A percentile compares a stretch with the other conserved stretches of the same genome.
These are phyloP conservation scores for Toxoplasma gondii DNA, from an alignment of 169 alveolate genomes.

Conservation along the genomic window DNA sequence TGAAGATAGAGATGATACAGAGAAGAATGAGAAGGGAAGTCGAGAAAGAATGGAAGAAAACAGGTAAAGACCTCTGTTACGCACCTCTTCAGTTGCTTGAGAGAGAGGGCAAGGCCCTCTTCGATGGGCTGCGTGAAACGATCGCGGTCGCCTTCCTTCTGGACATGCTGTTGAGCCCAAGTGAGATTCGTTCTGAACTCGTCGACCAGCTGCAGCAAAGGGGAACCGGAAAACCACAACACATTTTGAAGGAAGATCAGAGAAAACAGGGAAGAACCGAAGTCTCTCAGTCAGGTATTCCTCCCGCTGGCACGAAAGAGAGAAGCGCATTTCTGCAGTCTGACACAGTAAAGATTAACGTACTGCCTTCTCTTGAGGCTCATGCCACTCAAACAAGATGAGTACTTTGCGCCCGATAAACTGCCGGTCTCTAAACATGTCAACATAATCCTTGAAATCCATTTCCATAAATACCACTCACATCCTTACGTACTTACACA, in stretches of 20 bases:
- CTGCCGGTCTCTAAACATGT: too few species aligned
- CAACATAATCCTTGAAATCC: too few species aligned
- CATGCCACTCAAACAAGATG: not conserved
- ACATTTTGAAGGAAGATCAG: not conserved
- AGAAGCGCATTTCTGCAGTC: not conserved
- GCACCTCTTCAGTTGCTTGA: slow-evolving; percentile 20
- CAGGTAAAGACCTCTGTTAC: not conserved
- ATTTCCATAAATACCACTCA: too few species aligned
- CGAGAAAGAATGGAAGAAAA: not conserved
- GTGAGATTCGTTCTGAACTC: slow-evolving; percentile 8
- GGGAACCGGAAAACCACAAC: not conserved
- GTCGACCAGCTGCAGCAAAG: slow-evolving; percentile 9
- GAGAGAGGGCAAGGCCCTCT: not conserved
- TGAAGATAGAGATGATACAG: not conserved
- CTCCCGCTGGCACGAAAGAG: not conserved
- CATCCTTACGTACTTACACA: too few species aligned
- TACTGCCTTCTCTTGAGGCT: not conserved
- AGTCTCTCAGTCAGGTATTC: not conserved
- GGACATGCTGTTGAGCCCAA: slow-evolving; percentile 1
- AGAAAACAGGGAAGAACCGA: too few species aligned
- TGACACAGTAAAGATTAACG: not conserved
- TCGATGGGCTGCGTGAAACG: not conserved
- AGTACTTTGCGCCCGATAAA: not conserved
- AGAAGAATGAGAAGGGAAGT: not conserved
- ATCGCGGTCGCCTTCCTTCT: not conserved